phyloP scores from a whole-genome alignment of 2,329 filamentous ascomycete species.

The Phaeosphaeriaceae sp. region DNA sequence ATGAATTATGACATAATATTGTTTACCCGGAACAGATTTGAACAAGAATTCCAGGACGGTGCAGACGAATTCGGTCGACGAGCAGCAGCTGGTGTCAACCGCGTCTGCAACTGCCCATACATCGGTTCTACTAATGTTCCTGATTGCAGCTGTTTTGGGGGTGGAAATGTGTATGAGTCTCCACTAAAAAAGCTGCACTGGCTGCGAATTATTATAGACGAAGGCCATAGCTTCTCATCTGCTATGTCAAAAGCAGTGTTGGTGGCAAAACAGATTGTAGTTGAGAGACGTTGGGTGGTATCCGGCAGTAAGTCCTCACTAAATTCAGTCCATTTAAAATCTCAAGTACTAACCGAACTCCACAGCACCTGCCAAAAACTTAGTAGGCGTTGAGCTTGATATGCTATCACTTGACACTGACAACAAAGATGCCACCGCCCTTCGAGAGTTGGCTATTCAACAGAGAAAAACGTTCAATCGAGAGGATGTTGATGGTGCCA shows the following conservation, averaged over 20 bases:
- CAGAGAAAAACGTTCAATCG: conserved; percentile 49
- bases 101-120: conserved; percentile 47
- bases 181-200: conserved; percentile 77
- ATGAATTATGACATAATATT: conserved; percentile 76
- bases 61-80: conserved; percentile 55
- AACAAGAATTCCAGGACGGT: conserved; percentile 66
- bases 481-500: conserved; percentile 42
- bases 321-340: neutral
- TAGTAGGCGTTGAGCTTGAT: conserved; percentile 76
- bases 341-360: conserved; percentile 10
- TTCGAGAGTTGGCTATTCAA: conserved; percentile 45
- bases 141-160: conserved; percentile 54
- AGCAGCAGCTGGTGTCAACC: conserved; percentile 24
- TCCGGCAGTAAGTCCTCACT: conserved; percentile 66
- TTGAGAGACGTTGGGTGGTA: conserved; percentile 84
- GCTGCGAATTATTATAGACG: conserved; percentile 88
- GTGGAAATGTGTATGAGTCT: conserved; percentile 58
- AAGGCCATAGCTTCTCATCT: conserved; percentile 84
- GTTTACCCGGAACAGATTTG: conserved; percentile 76
- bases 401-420: conserved; percentile 48
- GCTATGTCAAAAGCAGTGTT: conserved; percentile 65
- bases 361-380: conserved; percentile 73
- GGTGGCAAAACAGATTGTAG: conserved; percentile 60
- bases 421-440: conserved; percentile 26
- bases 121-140: conserved; percentile 52